Percentiles rank a stretch among this genome's conserved stretches.
Conservation (phyloP, 306 rosid genomes). For the Lithocarpus polystachyus region DNA sequence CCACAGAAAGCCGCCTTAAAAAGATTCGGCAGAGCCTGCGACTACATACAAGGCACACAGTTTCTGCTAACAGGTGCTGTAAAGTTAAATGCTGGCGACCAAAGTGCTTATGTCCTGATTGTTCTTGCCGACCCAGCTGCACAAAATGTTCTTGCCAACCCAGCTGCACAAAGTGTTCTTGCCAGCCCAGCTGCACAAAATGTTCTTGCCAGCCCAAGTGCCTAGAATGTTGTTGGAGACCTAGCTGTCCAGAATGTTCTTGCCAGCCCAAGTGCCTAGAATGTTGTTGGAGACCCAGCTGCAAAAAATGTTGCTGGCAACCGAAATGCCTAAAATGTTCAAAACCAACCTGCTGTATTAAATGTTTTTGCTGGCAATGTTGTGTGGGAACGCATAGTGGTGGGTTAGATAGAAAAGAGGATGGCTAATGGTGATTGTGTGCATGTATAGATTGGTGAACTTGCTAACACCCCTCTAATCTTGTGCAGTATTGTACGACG, state of each 20-base stretch:
- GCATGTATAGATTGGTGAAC: slow-evolving; percentile 47
- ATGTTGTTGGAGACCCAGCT: slow-evolving; percentile 41
- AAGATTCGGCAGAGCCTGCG: slow-evolving; percentile 51
- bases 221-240: slow-evolving; percentile 22
- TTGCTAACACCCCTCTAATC: slow-evolving; percentile 44
- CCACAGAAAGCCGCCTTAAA: slow-evolving; percentile 65
- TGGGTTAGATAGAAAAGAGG: slow-evolving; percentile 31
- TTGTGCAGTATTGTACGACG: slow-evolving; percentile 46
- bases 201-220: slow-evolving; percentile 42
- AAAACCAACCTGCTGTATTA: slow-evolving; percentile 35
- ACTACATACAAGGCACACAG: slow-evolving; percentile 28
- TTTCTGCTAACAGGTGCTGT: slow-evolving; percentile 31
- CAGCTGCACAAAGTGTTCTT: slow-evolving; percentile 33
- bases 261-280: slow-evolving; percentile 24
- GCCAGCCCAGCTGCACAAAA: slow-evolving; percentile 28
- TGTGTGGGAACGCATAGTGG: slow-evolving; percentile 46
- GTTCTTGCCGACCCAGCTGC: slow-evolving; percentile 27
- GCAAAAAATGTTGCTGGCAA: slow-evolving; percentile 35
- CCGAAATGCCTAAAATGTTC: slow-evolving; percentile 39
- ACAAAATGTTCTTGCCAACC: not conserved
- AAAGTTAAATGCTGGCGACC: slow-evolving; percentile 38
- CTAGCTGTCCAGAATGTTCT: slow-evolving; percentile 36
- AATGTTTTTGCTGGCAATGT: slow-evolving; percentile 52
- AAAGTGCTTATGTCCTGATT: slow-evolving; percentile 29
- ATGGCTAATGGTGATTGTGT: slow-evolving; percentile 38